These are phyloP conservation scores for Pinus tabuliformis DNA, from an alignment of 75 land plant genomes.

Conservation along the genomic window DNA sequence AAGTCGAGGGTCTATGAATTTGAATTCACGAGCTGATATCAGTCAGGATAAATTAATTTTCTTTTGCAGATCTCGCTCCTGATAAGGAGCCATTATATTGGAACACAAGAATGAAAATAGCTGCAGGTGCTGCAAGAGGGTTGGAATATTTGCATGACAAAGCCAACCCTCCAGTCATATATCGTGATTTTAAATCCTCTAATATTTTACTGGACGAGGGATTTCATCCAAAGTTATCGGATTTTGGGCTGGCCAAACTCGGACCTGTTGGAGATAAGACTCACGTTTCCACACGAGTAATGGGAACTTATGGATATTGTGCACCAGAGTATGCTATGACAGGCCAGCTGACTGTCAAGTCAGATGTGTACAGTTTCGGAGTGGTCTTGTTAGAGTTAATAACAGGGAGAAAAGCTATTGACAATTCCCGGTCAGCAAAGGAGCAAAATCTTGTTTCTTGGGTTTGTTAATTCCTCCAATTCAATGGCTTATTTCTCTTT, in stretches of 20 bases:
- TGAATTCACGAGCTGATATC: conserved; percentile 33
- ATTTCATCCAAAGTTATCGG: conserved; percentile 70
- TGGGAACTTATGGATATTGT: conserved; percentile 80
- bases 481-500: not conserved
- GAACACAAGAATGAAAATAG: conserved; percentile 55
- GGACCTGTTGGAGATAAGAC: conserved; percentile 82
- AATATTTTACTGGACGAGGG: conserved; percentile 62
- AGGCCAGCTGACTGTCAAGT: conserved; percentile 73
- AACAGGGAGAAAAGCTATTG: conserved; percentile 85
- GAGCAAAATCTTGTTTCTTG: conserved; percentile 87
- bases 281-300: conserved; percentile 76
- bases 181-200: conserved; percentile 72
- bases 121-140: conserved; percentile 56
- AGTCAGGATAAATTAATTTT: conserved; percentile 27
- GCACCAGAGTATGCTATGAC: conserved; percentile 88
- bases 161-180: conserved; percentile 57
- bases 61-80: conserved; percentile 41
- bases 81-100: conserved; percentile 45
- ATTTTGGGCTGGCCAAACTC: conserved; percentile 77
- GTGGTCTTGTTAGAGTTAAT: conserved; percentile 81
- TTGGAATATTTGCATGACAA: conserved; percentile 58
- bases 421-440: conserved; percentile 48
- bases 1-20: conserved; percentile 17
- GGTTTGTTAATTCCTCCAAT: conserved; percentile 30
- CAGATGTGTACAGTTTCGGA: conserved; percentile 83